Evolutionary conservation across 805 yeast species (phyloP).

Genomic region (Candida incommunis): DNA sequence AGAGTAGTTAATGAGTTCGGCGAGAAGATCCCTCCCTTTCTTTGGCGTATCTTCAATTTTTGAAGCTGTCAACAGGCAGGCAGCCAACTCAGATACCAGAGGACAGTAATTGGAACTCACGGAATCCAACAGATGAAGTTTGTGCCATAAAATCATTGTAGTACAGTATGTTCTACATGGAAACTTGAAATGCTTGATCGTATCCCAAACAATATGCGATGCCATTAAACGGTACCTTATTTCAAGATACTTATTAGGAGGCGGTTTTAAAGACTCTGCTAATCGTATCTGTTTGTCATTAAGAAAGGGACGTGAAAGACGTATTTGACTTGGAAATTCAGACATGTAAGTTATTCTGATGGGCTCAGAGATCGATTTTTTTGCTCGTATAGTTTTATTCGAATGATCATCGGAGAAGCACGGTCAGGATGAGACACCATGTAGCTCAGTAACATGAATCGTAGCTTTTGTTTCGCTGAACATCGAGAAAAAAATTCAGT

Average conservation of each 20-base stretch:
- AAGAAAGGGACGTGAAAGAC: slow-evolving; percentile 42
- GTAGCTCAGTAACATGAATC: too few species aligned
- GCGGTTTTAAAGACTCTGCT: slow-evolving; percentile 37
- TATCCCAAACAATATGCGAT: background rate
- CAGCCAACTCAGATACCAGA: slow-evolving; percentile 39
- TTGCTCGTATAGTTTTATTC: too few species aligned
- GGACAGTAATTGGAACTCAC: slow-evolving; percentile 4
- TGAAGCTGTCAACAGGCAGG: slow-evolving; percentile 56
- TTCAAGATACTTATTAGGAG: slow-evolving; percentile 15
- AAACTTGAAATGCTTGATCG: slow-evolving; percentile 1
- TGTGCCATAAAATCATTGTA: slow-evolving; percentile 57
- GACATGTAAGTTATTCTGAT: too few species aligned
- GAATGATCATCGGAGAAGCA: too few species aligned
- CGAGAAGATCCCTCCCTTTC: slow-evolving; percentile 48
- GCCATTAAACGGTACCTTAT: slow-evolving; percentile 7
- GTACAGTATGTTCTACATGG: slow-evolving; percentile 59
- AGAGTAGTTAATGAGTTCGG: slow-evolving; percentile 10
- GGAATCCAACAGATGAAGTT: slow-evolving; percentile 48
- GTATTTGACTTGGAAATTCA: background rate
- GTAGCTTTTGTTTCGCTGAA: too few species aligned
- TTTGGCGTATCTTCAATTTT: slow-evolving; percentile 79
- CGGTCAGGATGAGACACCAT: too few species aligned
- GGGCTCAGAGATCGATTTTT: too few species aligned
- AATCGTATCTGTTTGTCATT: slow-evolving; percentile 39
- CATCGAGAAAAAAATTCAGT: too few species aligned